A percentile compares a stretch with the other conserved stretches of the same genome.
These are phyloP conservation scores for Miscanthus sacchariflorus DNA, from an alignment of 202 grass and related monocot species.

Conservation along the genomic window DNA sequence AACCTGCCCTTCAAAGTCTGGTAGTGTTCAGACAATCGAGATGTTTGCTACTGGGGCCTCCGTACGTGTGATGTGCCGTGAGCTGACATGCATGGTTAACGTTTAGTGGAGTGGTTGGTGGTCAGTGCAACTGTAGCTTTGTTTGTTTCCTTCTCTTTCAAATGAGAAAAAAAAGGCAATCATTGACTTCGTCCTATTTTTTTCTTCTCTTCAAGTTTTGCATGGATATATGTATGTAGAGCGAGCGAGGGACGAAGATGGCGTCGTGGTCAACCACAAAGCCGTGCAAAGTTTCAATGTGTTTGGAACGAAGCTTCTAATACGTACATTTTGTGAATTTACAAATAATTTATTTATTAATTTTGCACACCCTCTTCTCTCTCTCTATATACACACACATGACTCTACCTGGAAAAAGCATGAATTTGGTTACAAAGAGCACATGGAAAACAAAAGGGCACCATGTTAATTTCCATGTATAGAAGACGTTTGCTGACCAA, in stretches of 20 bases:
- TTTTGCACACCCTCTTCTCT: too few relatives aligned
- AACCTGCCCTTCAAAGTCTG: neutral
- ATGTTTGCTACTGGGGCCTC: too few relatives aligned
- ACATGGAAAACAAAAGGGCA: neutral
- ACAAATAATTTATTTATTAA: too few relatives aligned
- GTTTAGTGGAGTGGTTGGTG: neutral
- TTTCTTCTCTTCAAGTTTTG: neutral
- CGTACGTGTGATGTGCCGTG: too few relatives aligned
- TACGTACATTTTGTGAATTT: too few relatives aligned
- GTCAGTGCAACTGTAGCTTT: neutral
- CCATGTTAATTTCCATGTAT: neutral
- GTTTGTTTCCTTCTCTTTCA: neutral
- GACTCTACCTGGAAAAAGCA: too few relatives aligned
- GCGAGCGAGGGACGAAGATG: too few relatives aligned
- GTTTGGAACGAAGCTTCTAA: too few relatives aligned
- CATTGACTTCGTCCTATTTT: neutral
- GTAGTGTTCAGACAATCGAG: neutral
- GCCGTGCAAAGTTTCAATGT: neutral
- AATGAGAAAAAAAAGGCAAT: neutral
- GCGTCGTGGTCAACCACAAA: too few relatives aligned
- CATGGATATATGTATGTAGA: too few relatives aligned
- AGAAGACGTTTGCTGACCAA: neutral
- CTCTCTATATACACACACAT: too few relatives aligned
- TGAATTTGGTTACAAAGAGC: neutral
- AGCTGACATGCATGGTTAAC: too few relatives aligned